Evolutionary conservation across 257 asterid species (phyloP).

Genomic region (Verbascum thapsus): DNA sequence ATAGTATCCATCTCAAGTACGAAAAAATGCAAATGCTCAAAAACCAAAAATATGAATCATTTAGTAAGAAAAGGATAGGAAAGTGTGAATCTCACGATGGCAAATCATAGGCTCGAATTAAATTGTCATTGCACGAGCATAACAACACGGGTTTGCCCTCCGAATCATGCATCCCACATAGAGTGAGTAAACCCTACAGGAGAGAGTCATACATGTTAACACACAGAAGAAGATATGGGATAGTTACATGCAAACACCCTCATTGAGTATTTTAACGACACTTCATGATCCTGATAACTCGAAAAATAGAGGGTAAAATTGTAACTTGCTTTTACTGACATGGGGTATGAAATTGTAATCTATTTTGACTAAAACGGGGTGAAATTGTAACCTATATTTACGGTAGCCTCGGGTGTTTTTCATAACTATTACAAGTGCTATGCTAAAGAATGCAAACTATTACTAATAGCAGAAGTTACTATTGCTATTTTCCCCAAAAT

Average conservation of each 20-base stretch:
- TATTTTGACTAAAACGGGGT: too few species aligned
- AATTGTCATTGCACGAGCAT: slow-evolving; percentile 82
- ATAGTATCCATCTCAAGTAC: background rate
- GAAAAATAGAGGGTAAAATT: too few species aligned
- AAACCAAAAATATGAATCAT: slow-evolving; percentile 21
- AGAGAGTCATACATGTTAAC: slow-evolving; percentile 23
- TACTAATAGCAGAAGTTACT: background rate
- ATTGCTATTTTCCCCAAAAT: too few species aligned
- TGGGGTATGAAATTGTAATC: too few species aligned
- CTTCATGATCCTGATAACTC: too few species aligned
- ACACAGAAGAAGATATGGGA: background rate
- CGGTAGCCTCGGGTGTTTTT: too few species aligned
- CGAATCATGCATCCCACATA: slow-evolving; percentile 94
- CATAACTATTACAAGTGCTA: too few species aligned
- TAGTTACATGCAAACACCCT: too few species aligned
- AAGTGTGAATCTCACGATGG: slow-evolving; percentile 73
- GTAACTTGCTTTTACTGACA: too few species aligned
- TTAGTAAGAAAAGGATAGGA: slow-evolving; percentile 15
- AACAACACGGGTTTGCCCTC: slow-evolving; percentile 89
- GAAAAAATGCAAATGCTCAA: slow-evolving; percentile 5
- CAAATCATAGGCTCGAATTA: slow-evolving; percentile 74
- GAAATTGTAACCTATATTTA: too few species aligned
- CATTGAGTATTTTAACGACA: too few species aligned
- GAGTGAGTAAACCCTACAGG: slow-evolving; percentile 79
- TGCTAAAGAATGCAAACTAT: background rate